A percentile compares a stretch with the other conserved stretches of the same genome.
Conservation (phyloP, 2,329 filamentous ascomycete genomes). For the Periconia sp. region DNA sequence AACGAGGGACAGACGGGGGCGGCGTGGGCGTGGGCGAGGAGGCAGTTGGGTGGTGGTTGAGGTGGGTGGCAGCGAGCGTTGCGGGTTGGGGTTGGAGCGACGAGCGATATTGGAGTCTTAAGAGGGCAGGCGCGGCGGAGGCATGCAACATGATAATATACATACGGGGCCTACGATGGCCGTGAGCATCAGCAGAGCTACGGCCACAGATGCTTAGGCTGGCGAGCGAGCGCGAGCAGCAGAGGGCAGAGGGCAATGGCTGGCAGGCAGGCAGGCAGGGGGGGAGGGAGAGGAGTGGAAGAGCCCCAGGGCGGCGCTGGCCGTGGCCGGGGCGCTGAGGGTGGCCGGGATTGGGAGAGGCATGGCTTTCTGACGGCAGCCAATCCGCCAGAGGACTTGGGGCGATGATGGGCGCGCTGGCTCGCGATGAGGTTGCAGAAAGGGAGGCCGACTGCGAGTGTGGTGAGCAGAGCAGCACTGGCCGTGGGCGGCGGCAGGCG, state of each 20-base stretch:
- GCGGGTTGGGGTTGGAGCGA: conserved; percentile 8
- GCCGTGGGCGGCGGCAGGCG: conserved; percentile 26
- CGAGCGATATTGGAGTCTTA: conserved; percentile 9
- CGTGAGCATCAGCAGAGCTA: conserved; percentile 33
- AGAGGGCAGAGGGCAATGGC: too few relatives aligned
- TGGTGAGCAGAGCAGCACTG: conserved; percentile 36
- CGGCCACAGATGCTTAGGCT: conserved; percentile 20
- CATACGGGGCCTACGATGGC: conserved; percentile 20
- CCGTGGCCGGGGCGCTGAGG: conserved; percentile 20
- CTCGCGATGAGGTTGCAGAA: conserved; percentile 17
- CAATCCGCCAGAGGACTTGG: neutral
- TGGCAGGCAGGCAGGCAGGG: too few relatives aligned
- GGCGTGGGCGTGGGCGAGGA: conserved; percentile 10
- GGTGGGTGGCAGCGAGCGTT: conserved; percentile 11
- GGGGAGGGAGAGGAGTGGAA: too few relatives aligned
- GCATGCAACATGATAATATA: conserved; percentile 35
- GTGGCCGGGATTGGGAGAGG: conserved; percentile 27
- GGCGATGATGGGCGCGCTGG: conserved; percentile 22
- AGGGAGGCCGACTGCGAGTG: conserved; percentile 19
- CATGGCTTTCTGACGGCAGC: conserved; percentile 23
- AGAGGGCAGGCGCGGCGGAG: conserved; percentile 31
- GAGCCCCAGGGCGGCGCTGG: conserved; percentile 20
- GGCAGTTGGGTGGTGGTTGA: conserved; percentile 8
- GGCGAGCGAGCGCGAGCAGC: conserved; percentile 16
- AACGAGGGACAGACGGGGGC: conserved; percentile 26